Evolutionary conservation across 495 filamentous ascomycete species (phyloP), one percentile per base, ranked within the genome.

Genomic region (Elasticomyces elasticus): DNA sequence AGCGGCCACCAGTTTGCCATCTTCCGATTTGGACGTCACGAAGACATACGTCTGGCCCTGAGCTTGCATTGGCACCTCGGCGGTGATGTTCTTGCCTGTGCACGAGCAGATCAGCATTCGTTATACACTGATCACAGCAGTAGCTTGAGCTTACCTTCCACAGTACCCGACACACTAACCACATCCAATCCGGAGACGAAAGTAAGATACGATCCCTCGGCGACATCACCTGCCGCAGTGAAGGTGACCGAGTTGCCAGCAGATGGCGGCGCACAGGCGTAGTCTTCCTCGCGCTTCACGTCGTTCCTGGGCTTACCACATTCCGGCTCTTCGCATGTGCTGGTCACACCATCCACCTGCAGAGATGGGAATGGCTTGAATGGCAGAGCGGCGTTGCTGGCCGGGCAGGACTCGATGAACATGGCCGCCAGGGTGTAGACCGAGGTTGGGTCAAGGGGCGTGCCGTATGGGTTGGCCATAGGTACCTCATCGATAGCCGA

Each of bases 391-490:
- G 72, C 68, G 61, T 80, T 79, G 42, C 60, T 63, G 2, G 63
- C 43, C 10, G 79, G 79, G 65, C 79, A 82, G 0, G 70, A 71
- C 0, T 52, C 62, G 54, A 82, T 81, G 68, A 82, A 81, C 9
- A 69, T 68, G 1, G 74, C 67, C 11, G 79, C 79, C 24, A 82
- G 66, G 12, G 76, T 77, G 67, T 74, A 80, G 13, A 81, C 76
- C 51, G 76, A 69, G 45, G 77, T 71, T 56, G 78, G 70, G 30
- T 66, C 63, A 9, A 82, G 70, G 5, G 79, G 77, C 5, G 69
- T 72, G 23, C 79, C 78, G 60, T 80, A 79, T 1, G 77, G 67
- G 42, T 75, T 70, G 1, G 78, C 66, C 40, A 74, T 72, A 1
- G 79, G 76, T 24, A 63, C 63, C 31, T 74, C 62, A 19, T 68